These are phyloP conservation scores for Plasmodium gallinaceum DNA, from an alignment of 169 alveolate genomes.

Conservation along the genomic window DNA sequence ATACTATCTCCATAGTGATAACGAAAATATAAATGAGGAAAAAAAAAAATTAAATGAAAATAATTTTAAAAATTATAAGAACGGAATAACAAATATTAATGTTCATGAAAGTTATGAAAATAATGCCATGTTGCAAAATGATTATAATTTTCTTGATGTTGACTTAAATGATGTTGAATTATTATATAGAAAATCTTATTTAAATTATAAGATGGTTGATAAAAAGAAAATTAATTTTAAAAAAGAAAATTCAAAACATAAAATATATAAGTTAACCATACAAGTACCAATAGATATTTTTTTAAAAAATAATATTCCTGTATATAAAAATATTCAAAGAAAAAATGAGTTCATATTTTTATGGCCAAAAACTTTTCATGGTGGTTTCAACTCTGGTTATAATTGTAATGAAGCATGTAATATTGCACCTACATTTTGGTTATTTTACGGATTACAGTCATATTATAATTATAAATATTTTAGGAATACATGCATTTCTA, in stretches of 20 bases:
- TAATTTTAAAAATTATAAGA: background rate
- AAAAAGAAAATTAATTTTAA: slow-evolving; percentile 58
- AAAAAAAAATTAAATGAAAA: background rate
- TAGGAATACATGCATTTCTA: slow-evolving; percentile 87
- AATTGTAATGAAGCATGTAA: slow-evolving; percentile 97
- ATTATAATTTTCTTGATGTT: slow-evolving; percentile 13
- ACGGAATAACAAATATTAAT: background rate
- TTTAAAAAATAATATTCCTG: slow-evolving; percentile 88
- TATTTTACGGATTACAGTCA: slow-evolving; percentile 87
- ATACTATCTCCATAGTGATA: background rate
- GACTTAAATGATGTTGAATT: slow-evolving; percentile 32
- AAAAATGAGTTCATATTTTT: slow-evolving; percentile 93
- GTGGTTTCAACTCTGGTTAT: slow-evolving; percentile 95
- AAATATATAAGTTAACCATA: slow-evolving; percentile 85
- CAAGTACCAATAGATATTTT: slow-evolving; percentile 92
- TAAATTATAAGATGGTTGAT: slow-evolving; percentile 50
- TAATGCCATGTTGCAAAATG: background rate
- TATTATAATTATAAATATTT: slow-evolving; percentile 80
- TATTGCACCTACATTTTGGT: slow-evolving; percentile 93
- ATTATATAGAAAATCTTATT: slow-evolving; percentile 30
- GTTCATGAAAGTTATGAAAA: background rate
- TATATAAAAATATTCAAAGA: slow-evolving; percentile 89
- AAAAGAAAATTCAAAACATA: slow-evolving; percentile 82
- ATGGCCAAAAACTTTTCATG: slow-evolving; percentile 94
- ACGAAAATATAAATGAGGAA: background rate